Evolutionary conservation across 1,139 yeast species (phyloP).

Genomic region (Kodamaea ohmeri): DNA sequence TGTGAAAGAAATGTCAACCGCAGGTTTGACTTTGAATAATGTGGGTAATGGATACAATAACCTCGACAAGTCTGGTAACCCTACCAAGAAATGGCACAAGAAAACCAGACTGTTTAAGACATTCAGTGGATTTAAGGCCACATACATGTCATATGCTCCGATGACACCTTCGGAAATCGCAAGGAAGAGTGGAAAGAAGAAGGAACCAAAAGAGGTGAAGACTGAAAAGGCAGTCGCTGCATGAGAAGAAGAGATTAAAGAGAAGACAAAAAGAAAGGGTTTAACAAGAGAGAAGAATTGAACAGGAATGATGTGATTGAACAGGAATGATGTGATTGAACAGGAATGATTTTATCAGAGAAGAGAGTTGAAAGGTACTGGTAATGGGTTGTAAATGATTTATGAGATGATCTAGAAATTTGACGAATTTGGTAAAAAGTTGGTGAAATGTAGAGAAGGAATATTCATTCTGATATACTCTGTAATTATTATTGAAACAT

Average conservation of each 20-base stretch:
- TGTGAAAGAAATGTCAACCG: conserved; percentile 41
- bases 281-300: conserved; percentile 1
- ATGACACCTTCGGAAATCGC: conserved; percentile 8
- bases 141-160: conserved; percentile 41
- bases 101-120: conserved; percentile 47
- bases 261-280: background rate
- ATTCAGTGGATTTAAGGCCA: conserved; percentile 54
- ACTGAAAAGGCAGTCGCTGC: conserved; percentile 2
- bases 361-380: no score
- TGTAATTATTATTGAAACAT: no score
- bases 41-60: conserved; percentile 26
- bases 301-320: background rate
- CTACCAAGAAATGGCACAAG: conserved; percentile 52
- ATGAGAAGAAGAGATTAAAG: background rate
- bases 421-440: no score
- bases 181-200: conserved; percentile 6
- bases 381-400: no score
- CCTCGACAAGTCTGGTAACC: conserved; percentile 51
- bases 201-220: conserved; percentile 9
- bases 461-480: no score
- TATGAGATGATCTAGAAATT: no score
- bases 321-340: background rate
- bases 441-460: no score
- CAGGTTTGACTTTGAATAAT: conserved; percentile 43
- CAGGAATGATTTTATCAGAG: no score